A percentile compares a stretch with the other conserved stretches of the same genome.
These are phyloP conservation scores for Fomitopsis schrenkii DNA, from an alignment of 1,284 basidiomycete species.

Conservation along the genomic window DNA sequence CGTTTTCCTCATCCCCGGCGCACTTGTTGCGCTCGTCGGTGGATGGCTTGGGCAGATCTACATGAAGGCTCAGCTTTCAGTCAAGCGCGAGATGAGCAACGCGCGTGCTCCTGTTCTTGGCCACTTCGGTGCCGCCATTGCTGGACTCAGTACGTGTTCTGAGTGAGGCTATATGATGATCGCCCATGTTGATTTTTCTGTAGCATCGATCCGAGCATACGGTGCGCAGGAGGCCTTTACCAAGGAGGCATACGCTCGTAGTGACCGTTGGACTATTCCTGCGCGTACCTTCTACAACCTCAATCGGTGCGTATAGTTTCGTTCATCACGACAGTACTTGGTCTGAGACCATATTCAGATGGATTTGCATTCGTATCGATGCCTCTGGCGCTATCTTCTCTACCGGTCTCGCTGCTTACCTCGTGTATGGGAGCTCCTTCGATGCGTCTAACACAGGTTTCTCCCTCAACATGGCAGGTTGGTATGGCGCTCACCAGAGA, in stretches of 20 bases:
- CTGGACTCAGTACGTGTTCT: constrained; percentile 46
- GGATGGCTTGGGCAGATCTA: constrained; percentile 43
- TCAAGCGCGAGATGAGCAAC: constrained; percentile 70
- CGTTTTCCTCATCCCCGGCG: constrained; percentile 31
- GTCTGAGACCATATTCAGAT: constrained; percentile 8
- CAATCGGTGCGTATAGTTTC: constrained; percentile 37
- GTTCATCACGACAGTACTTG: constrained; percentile 20
- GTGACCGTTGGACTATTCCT: constrained; percentile 44
- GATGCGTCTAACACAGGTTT: constrained; percentile 41
- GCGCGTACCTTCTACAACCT: constrained; percentile 51
- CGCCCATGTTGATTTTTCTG: constrained; percentile 16
- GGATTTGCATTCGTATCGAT: constrained; percentile 36
- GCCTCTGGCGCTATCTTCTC: constrained; percentile 45
- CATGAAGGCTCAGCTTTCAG: constrained; percentile 68
- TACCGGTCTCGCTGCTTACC: constrained; percentile 45
- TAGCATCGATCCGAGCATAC: constrained; percentile 63
- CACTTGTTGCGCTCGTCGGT: constrained; percentile 36
- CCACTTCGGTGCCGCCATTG: constrained; percentile 63
- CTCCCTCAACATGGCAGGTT: constrained; percentile 44
- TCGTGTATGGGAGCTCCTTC: constrained; percentile 36
- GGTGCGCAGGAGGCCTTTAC: constrained; percentile 48
- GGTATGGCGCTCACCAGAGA: constrained; percentile 2
- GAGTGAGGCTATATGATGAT: background rate
- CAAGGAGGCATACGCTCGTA: constrained; percentile 39
- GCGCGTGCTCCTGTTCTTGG: constrained; percentile 59